Base-by-base conservation (phyloP, 2,329 filamentous ascomycete genomes). In the Aspergillus calidoustus region DNA sequence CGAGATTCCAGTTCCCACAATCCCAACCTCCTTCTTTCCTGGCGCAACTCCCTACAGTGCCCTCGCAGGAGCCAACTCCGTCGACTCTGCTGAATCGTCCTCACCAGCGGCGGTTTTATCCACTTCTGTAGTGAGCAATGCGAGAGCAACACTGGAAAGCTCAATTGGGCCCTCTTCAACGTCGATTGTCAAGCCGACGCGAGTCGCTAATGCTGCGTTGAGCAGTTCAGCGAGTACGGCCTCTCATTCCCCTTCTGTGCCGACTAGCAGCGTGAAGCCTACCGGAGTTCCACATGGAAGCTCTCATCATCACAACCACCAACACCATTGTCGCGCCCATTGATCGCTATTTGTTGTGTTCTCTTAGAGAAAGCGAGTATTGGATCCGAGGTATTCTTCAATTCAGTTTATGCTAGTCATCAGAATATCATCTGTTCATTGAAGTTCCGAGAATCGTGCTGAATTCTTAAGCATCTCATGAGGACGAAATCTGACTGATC, bases 21-120 rank as follows among this genome's bases (percentile, higher is more conserved):
- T 68, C 49, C 66, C 65, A 19, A 64, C 61, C 47, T 64, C 66
- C 9, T 75, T 75, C 66, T 75, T 69, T 54, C 73, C 74, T 3
- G 71, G 72, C 25, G 67, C 65, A 11, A 74, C 72, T 11, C 73
- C 74, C 15, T 67, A 68, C 47, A 74, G 70, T 44, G 63, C 69
- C 11, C 52, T 72, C 57, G 71, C 66, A 22, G 66, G 65, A 51
- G 61, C 11, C 34, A 41, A 41, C 13, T 15, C 34, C 11, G 3
- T 2, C 34, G 34, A 41, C 13, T 41, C 34, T 4, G 15, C 15
- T 41, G 34, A 41, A 4, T 41, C 34, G 11, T 41, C 34, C 4
- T 41, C 34, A 15, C 17, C 34, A 41, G 34, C 64, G 22, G 23
- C 55, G 30, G 50, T 4, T 15, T 54, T 49, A 28, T 48, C 57